Conservation (phyloP, 2,329 filamentous ascomycete species). For the Fusarium papillatum region DNA sequence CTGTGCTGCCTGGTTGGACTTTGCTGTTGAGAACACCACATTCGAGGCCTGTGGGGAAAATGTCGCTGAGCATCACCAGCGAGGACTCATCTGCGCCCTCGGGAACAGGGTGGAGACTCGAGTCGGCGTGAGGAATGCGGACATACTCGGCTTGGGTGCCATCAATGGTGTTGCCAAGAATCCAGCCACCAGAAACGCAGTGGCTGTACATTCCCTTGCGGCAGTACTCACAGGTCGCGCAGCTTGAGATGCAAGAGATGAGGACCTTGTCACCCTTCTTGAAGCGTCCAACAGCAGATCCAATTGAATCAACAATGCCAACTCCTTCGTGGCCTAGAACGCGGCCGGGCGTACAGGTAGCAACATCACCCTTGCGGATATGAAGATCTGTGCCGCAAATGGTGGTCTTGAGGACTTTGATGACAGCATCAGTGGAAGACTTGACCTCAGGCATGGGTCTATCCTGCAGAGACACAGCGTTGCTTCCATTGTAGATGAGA, state of each 20-base stretch:
- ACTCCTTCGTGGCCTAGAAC: slow-evolving; percentile 68
- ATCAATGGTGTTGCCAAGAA: slow-evolving; percentile 65
- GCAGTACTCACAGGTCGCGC: slow-evolving; percentile 65
- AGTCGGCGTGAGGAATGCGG: slow-evolving; percentile 63
- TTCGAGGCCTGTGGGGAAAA: slow-evolving; percentile 69
- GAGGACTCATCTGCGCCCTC: slow-evolving; percentile 54
- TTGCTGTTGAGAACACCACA: slow-evolving; percentile 65
- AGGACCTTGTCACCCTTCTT: slow-evolving; percentile 65
- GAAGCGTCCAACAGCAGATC: slow-evolving; percentile 59
- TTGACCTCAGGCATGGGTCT: slow-evolving; percentile 56
- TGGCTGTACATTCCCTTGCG: slow-evolving; percentile 64
- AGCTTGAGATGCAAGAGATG: slow-evolving; percentile 64
- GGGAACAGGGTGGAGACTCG: slow-evolving; percentile 61
- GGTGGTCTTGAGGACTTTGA: slow-evolving; percentile 61
- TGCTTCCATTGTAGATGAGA: slow-evolving; percentile 56
- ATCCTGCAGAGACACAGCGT: slow-evolving; percentile 54
- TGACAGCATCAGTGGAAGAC: slow-evolving; percentile 60
- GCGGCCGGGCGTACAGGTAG: slow-evolving; percentile 58
- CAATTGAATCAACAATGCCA: slow-evolving; percentile 60
- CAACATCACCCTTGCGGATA: slow-evolving; percentile 67
- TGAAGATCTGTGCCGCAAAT: slow-evolving; percentile 70
- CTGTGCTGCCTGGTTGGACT: slow-evolving; percentile 64
- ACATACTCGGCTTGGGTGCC: slow-evolving; percentile 71
- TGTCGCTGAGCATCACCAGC: slow-evolving; percentile 67
- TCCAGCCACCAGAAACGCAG: slow-evolving; percentile 67